Evolutionary conservation across 2,329 filamentous ascomycete genomes (phyloP), one percentile per base, ranked within the genome.

Genomic region (Metarhizium sp.): DNA sequence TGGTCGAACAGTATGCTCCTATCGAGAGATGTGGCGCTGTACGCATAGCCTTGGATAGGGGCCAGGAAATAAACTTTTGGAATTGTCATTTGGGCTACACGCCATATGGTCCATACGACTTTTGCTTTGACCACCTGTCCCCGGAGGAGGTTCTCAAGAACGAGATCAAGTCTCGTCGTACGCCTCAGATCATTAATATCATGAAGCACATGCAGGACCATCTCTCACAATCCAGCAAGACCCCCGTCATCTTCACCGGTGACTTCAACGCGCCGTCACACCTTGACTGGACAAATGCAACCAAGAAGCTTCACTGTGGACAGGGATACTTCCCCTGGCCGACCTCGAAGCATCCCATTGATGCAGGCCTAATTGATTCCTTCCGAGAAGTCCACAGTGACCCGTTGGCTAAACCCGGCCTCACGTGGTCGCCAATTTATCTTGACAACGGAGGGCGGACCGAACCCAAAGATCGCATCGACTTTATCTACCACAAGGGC

Each of bases 241-340:
- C 67, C 0, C 71, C 73, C 3, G 67, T 74, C 0, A 56, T 75
- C 34, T 54, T 75, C 1, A 62, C 69, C 0, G 73, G 73, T 20
- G 73, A 75, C 59, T 72, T 75, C 57, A 75, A 75, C 58, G 71
- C 73, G 1, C 73, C 73, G 0, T 75, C 73, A 18, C 73, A 75
- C 49, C 64, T 74, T 2, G 73, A 75, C 63, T 75, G 67, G 63
- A 69, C 66, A 3, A 66, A 71, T 5, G 64, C 60, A 5, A 60
- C 65, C 2, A 61, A 62, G 32, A 59, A 67, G 4, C 64, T 64
- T 56, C 67, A 75, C 62, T 75, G 73, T 54, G 70, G 69, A 10
- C 66, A 65, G 47, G 63, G 59, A 4, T 56, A 61, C 43, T 60
- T 73, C 4, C 60, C 60, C 8, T 75, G 73, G 73, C 73, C 73